Base-by-base conservation (phyloP, 768 basidiomycete genomes). In the Hericium coralloides region DNA sequence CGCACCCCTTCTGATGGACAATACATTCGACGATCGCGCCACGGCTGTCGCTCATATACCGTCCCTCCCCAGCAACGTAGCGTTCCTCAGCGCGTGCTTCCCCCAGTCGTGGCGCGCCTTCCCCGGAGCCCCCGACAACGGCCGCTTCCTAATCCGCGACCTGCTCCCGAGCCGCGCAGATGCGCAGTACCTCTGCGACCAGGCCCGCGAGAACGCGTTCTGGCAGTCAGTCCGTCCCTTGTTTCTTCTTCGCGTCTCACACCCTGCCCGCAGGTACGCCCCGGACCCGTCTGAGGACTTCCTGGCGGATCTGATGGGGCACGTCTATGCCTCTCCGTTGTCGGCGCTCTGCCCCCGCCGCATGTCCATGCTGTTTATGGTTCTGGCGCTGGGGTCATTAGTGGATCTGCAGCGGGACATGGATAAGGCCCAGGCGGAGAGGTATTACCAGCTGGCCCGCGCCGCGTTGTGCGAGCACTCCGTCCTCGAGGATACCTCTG, bases 401-500 rank as follows among this genome's bases (percentile, higher is more conserved):
- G 54, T 49, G 1, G 54, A 48, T 17, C 37, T 49, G 18, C 25
- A 37, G 39, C 53, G 17, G 17, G 54, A 41, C n/a, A 20, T 20
- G 12, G 20, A 31, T 12, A 0, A 4, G 9, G 22, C 41, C 25
- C n/a, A 47, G 6, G 41, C 47, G 7, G 54, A 47, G 45, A 17
- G 15, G 4, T 55, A 47, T 36, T 23, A 55, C 31, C 54, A 55
- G 14, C 54, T 55, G 12, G 54, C 54, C 17, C 54, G 54, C n/a
- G 54, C 38, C n/a, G 54, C 54, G 20, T 18, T 55, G 25, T 47
- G 54, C 45, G 23, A 48, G 10, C 7, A 37, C 10, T 7, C 41
- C 26, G 7, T 49, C 5, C 17, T 6, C 3, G 54, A 41, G 15
- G 54, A 49, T 7, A 17, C 47, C 1, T 22, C n/a, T 2, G 8